Evolutionary conservation across 176 grass and related monocot species (phyloP).

Genomic region (Alloteropsis semialata): DNA sequence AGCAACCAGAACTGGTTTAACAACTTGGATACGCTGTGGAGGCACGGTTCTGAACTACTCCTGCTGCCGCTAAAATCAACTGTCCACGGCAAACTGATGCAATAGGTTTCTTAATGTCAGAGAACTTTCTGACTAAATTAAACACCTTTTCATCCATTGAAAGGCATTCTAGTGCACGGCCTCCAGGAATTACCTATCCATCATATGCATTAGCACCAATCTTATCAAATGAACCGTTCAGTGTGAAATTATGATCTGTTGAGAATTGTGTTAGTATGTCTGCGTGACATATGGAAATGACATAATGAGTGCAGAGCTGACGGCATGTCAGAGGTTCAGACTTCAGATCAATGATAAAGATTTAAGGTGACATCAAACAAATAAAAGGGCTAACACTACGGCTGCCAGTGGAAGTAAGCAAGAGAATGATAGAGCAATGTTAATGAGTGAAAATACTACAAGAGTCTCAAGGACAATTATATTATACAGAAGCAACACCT

Average conservation of each 20-base stretch:
- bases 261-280: constrained; percentile 78
- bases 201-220: constrained; percentile 47
- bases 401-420: neutral
- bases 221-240: no score
- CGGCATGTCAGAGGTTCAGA: no score
- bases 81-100: constrained; percentile 86
- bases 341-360: neutral
- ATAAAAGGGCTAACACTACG: neutral
- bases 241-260: constrained; percentile 92
- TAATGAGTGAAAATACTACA: neutral
- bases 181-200: constrained; percentile 85
- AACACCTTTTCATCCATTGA: constrained; percentile 64
- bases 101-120: constrained; percentile 53
- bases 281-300: constrained; percentile 28
- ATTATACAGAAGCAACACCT: constrained; percentile 7
- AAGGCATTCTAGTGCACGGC: constrained; percentile 81
- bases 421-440: neutral
- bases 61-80: constrained; percentile 77
- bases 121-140: constrained; percentile 54
- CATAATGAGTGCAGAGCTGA: neutral
- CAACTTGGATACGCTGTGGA: constrained; percentile 63
- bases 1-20: constrained; percentile 72
- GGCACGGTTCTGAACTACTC: constrained; percentile 46
- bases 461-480: neutral
- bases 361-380: neutral